phyloP scores from a whole-genome alignment of 345 rosid species.

The Angophora floribunda region DNA sequence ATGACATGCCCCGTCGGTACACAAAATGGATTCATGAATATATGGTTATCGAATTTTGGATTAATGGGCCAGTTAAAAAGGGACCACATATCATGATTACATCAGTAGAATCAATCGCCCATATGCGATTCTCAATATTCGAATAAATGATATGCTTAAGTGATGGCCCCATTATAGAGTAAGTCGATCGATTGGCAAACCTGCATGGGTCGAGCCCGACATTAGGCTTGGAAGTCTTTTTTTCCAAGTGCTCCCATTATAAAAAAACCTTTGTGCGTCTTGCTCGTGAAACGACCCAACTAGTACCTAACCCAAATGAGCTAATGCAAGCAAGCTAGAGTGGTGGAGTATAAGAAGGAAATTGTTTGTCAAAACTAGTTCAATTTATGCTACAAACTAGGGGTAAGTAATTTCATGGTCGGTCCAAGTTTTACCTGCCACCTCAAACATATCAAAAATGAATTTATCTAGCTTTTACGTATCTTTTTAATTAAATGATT shows the following conservation, averaged over 20 bases:
- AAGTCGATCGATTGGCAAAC: background rate
- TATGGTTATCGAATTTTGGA: background rate
- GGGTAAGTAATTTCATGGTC: too few species aligned
- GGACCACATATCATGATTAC: background rate
- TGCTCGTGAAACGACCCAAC: background rate
- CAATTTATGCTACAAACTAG: background rate
- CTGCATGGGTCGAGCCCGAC: background rate
- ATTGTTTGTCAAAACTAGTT: background rate
- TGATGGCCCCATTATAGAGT: too few species aligned
- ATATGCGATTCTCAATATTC: accelerated
- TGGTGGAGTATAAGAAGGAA: accelerated
- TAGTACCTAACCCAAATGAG: accelerated
- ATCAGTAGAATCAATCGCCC: accelerated
- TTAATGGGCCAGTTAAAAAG: background rate
- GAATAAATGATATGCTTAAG: background rate
- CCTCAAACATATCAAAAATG: too few species aligned
- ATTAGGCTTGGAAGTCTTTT: background rate
- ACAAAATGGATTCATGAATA: background rate
- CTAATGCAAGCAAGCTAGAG: accelerated
- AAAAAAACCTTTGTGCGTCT: background rate
- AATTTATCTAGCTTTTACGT: too few species aligned
- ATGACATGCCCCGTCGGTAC: background rate
- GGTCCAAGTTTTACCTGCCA: too few species aligned
- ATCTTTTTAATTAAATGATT: too few species aligned
- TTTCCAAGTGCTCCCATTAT: background rate